Percentiles rank a stretch among this genome's conserved stretches.
Evolutionary conservation across 2,329 filamentous ascomycete species (phyloP).

Genomic region (Aureobasidium melanogenum): DNA sequence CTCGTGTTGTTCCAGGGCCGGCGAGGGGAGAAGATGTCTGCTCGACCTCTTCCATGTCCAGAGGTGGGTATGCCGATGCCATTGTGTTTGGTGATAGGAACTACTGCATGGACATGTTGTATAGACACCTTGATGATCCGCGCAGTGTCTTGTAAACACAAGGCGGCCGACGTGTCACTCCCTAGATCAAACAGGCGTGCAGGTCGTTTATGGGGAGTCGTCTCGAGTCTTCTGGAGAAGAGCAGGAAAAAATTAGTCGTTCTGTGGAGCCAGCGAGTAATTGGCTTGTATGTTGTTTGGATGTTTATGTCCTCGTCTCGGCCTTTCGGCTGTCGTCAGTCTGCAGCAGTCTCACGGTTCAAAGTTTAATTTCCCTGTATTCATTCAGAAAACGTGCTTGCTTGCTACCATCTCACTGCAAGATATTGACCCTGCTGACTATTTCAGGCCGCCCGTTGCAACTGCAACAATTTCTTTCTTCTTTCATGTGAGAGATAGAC

Average conservation of each 20-base stretch:
- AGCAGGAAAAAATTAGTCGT: too few relatives aligned
- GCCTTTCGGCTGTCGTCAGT: not conserved
- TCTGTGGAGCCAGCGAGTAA: too few relatives aligned
- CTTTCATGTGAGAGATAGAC: not conserved
- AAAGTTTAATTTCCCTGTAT: conserved; percentile 5
- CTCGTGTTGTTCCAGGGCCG: conserved; percentile 18
- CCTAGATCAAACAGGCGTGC: not conserved
- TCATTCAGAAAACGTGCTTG: not conserved
- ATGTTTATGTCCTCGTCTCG: not conserved
- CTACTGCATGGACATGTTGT: not conserved
- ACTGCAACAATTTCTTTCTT: not conserved
- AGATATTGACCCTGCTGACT: not conserved
- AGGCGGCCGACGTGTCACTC: not conserved
- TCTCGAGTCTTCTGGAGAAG: not conserved
- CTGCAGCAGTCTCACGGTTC: not conserved
- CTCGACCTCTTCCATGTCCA: not conserved
- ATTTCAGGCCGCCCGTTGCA: not conserved
- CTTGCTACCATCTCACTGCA: not conserved
- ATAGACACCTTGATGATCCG: conserved; percentile 1
- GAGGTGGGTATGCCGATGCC: not conserved
- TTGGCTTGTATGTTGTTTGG: not conserved
- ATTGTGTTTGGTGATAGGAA: not conserved
- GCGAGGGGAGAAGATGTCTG: conserved; percentile 7
- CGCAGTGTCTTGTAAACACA: not conserved
- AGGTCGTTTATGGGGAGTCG: not conserved